phyloP scores from a whole-genome alignment of 2,329 filamentous ascomycete species.

The Colletotrichum musicola region DNA sequence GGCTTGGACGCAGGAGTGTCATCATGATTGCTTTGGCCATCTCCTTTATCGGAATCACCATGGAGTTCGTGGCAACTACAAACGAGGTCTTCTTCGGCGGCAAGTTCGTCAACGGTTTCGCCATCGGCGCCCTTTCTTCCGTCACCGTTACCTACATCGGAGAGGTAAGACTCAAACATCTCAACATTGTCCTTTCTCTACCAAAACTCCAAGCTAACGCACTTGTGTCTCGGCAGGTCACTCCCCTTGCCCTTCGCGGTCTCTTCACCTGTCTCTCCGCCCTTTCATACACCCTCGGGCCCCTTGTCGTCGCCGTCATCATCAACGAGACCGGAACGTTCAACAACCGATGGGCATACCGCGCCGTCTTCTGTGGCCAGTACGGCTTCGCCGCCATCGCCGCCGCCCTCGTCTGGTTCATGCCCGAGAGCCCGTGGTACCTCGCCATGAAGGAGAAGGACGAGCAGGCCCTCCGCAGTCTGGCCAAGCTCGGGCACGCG shows the following conservation, averaged over 20 bases:
- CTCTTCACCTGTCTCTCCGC: slow-evolving; percentile 45
- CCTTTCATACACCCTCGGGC: slow-evolving; percentile 44
- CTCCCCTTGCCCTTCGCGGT: slow-evolving; percentile 46
- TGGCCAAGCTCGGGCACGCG: slow-evolving; percentile 48
- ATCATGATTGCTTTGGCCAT: slow-evolving; percentile 50
- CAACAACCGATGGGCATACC: slow-evolving; percentile 49
- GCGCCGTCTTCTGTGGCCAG: slow-evolving; percentile 48
- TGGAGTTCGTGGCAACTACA: slow-evolving; percentile 56
- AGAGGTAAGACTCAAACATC: slow-evolving; percentile 42
- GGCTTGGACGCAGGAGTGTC: slow-evolving; percentile 47
- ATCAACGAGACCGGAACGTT: slow-evolving; percentile 46
- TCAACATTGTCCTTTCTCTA: neutral
- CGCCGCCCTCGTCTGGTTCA: slow-evolving; percentile 47
- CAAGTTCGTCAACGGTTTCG: slow-evolving; percentile 58
- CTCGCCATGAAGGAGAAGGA: slow-evolving; percentile 49
- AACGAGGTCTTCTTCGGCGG: slow-evolving; percentile 56
- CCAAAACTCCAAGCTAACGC: slow-evolving; percentile 39
- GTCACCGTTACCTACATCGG: slow-evolving; percentile 48
- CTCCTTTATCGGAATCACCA: slow-evolving; percentile 52
- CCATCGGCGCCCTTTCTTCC: slow-evolving; percentile 45
- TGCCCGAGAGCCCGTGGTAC: slow-evolving; percentile 60
- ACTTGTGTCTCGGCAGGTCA: slow-evolving; percentile 44
- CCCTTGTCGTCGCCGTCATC: slow-evolving; percentile 48
- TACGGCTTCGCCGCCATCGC: slow-evolving; percentile 49
- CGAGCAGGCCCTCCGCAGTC: slow-evolving; percentile 50